Conservation (phyloP, 768 basidiomycete species). For the Cubamyces lactineus region DNA sequence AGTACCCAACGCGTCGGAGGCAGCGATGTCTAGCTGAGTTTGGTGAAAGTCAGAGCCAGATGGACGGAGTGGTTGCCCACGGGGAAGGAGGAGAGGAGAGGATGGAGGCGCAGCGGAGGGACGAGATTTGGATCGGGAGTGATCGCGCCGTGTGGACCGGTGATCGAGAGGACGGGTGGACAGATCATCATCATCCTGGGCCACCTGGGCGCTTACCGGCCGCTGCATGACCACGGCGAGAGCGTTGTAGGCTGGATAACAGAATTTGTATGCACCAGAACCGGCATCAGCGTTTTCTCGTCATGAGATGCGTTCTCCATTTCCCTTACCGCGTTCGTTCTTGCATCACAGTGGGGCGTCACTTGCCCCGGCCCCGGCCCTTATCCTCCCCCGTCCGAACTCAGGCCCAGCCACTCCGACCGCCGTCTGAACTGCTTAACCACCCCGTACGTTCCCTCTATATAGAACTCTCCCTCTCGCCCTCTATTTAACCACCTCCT, state of each 20-base stretch:
- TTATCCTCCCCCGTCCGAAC: slow-evolving; percentile 6
- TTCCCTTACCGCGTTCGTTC: background rate
- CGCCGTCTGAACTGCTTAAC: slow-evolving; percentile 10
- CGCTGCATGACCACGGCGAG: background rate
- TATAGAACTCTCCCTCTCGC: background rate
- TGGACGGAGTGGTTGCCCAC: background rate
- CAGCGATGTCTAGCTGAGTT: background rate
- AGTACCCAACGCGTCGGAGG: background rate
- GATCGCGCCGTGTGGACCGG: slow-evolving; percentile 11
- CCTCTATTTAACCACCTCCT: slow-evolving; percentile 13
- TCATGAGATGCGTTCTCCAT: slow-evolving; percentile 11
- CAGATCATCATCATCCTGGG: background rate
- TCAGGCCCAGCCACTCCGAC: slow-evolving; percentile 12
- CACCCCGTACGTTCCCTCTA: background rate
- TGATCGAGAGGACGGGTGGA: slow-evolving; percentile 9
- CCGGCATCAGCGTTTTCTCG: background rate
- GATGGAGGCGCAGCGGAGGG: slow-evolving; percentile 10
- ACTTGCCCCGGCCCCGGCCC: slow-evolving; percentile 7
- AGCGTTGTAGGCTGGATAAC: background rate
- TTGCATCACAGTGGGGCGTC: slow-evolving; percentile 14
- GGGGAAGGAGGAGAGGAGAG: slow-evolving; percentile 11
- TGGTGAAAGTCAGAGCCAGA: background rate
- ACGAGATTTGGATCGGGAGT: slow-evolving; percentile 4
- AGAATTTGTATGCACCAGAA: background rate
- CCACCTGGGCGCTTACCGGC: background rate